phyloP scores from a whole-genome alignment of 768 basidiomycete genomes.

The Tricholoma flavovirens region DNA sequence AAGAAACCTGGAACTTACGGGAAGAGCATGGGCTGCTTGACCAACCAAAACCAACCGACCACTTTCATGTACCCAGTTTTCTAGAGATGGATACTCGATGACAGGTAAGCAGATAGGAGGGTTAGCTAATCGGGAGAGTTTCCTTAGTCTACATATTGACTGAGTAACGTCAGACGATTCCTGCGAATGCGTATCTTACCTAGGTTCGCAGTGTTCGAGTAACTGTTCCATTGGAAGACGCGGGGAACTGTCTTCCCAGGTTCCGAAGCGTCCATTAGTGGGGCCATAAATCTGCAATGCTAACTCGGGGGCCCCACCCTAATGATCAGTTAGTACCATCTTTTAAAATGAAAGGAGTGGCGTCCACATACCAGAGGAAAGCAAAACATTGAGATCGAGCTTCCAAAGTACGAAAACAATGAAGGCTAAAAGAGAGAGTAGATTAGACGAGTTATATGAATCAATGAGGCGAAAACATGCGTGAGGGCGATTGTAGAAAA shows the following conservation, averaged over 20 bases:
- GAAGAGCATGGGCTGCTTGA: conserved; percentile 52
- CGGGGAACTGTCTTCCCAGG: conserved; percentile 26
- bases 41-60: conserved; percentile 46
- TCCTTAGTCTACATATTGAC: conserved; percentile 24
- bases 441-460: neutral
- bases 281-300: conserved; percentile 26
- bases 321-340: conserved; percentile 9
- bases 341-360: neutral
- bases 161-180: neutral
- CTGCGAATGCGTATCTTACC: conserved; percentile 19
- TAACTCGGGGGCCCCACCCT: conserved; percentile 32
- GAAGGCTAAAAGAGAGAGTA: conserved; percentile 14
- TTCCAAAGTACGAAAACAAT: conserved; percentile 33
- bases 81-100: conserved; percentile 33
- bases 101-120: conserved; percentile 32
- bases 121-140: conserved; percentile 30
- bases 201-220: conserved; percentile 29
- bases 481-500: conserved; percentile 21
- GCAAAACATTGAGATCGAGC: conserved; percentile 21
- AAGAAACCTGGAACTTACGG: conserved; percentile 30
- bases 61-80: conserved; percentile 46
- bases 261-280: conserved; percentile 22
- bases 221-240: conserved; percentile 25
- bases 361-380: conserved; percentile 25
- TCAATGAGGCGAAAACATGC: conserved; percentile 12